phyloP scores from a whole-genome alignment of 2,329 filamentous ascomycete genomes.

The Colletotrichum euphorbiae region DNA sequence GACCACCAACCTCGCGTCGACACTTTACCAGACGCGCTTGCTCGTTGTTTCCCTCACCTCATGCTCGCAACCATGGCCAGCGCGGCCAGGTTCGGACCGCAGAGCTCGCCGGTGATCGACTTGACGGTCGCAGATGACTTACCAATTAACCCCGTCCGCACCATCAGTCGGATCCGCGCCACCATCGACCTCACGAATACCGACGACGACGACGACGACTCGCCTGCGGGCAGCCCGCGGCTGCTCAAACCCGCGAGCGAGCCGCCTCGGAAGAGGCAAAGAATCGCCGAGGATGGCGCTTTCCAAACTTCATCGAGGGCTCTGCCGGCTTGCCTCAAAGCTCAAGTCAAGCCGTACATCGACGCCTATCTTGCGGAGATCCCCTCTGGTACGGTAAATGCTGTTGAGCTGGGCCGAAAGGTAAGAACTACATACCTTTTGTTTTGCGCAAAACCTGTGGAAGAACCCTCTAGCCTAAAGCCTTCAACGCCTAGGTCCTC shows the following conservation, averaged over 20 bases:
- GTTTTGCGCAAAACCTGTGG: conserved; percentile 38
- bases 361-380: conserved; percentile 44
- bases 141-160: too few relatives aligned
- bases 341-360: conserved; percentile 50
- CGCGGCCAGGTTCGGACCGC: neutral
- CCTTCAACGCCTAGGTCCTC: conserved; percentile 10
- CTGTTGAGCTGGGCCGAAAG: conserved; percentile 46
- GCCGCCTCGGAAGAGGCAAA: conserved; percentile 48
- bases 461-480: neutral
- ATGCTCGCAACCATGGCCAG: neutral
- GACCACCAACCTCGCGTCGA: neutral
- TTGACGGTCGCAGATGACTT: conserved; percentile 26
- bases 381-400: conserved; percentile 41
- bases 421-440: conserved; percentile 44
- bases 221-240: conserved; percentile 32
- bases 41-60: too few relatives aligned
- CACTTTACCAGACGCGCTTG: neutral
- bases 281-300: conserved; percentile 42
- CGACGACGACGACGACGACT: conserved; percentile 29
- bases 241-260: conserved; percentile 26
- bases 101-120: neutral
- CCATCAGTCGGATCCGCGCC: too few relatives aligned
- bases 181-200: conserved; percentile 44
- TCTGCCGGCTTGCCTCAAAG: conserved; percentile 45
- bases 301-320: conserved; percentile 25